These are phyloP conservation scores for Tilletia walkeri DNA, from an alignment of 1,284 basidiomycete genomes.

Conservation along the genomic window DNA sequence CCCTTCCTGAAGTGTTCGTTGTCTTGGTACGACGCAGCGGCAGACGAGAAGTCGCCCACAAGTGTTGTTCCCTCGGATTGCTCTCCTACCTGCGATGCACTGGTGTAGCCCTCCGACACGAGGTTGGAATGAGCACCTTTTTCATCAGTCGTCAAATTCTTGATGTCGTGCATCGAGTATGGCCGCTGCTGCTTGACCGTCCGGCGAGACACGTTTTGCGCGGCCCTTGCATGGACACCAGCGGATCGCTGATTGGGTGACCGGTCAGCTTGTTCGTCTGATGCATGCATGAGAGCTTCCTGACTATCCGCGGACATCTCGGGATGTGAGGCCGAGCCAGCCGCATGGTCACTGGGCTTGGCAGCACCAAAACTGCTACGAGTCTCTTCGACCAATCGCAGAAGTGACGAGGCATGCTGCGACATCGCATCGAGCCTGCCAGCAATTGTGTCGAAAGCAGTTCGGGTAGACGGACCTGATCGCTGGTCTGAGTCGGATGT, in stretches of 20 bases:
- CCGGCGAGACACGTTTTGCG: not conserved
- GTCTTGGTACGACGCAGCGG: not conserved
- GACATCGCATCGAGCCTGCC: constrained; percentile 14
- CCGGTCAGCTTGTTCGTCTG: not conserved
- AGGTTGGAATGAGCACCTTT: not conserved
- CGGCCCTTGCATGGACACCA: not conserved
- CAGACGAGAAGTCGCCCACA: not conserved
- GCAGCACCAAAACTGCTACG: not conserved
- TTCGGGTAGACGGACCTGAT: not conserved
- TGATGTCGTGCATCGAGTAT: not conserved
- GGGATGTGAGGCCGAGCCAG: not conserved
- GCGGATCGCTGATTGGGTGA: not conserved
- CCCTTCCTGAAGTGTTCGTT: not conserved
- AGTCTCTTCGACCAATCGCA: constrained; percentile 7
- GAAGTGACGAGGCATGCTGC: constrained; percentile 9
- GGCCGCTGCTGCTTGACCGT: not conserved
- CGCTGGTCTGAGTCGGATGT: not conserved
- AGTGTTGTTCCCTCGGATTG: not conserved
- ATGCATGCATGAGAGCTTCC: not conserved
- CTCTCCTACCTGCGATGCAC: constrained; percentile 1
- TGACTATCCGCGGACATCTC: not conserved
- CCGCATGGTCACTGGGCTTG: not conserved
- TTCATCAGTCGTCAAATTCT: not conserved
- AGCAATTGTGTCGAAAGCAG: not conserved
- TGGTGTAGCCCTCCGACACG: not conserved